Evolutionary conservation across 2,329 filamentous ascomycete species (phyloP), one percentile per base, ranked within the genome.

Genomic region (Beauveria sp.): DNA sequence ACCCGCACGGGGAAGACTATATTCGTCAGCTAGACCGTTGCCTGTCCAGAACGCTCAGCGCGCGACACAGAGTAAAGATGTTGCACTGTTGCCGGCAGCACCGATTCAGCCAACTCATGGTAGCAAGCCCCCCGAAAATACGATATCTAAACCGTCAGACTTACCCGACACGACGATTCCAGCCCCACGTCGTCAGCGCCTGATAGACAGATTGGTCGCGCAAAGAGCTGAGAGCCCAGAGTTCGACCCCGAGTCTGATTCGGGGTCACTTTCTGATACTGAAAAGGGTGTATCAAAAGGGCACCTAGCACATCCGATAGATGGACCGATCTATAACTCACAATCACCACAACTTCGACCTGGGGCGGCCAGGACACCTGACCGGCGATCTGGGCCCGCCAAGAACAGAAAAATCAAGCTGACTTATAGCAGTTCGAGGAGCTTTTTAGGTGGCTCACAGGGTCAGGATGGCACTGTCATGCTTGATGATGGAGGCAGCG

Each of bases 131-230:
- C 6, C 22, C 22, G 22, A 31, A 58, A 42, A 1, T 22, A 31
- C 18, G 57, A 45, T 34, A n/a, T 45, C 38, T 16, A 5, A 7
- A 20, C 16, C 6, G 26, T 26, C 38, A 46, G 34, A 31, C 5
- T n/a, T 52, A 8, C 40, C 12, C 18, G 31, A 55, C 14, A 16
- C 22, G 6, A 20, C 10, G 18, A 24, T 12, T 14, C 10, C 34
- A 18, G 45, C 24, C 14, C 53, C 60, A 24, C 52, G 34, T 12
- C 62, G 62, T 38, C 56, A 38, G 24, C 74, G 78, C 22, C 65
- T 80, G 46, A 80, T 80, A 38, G 78, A 80, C 67, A 69, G 75
- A 0, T 66, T 80, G 22, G 73, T 71, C 7, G 75, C 74, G 1
- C 78, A 79, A 65, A 73, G 69, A 40, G 70, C 73, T 16, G 71